Base-by-base conservation (phyloP, 306 rosid genomes). In the Chamaecrista fasciculata region DNA sequence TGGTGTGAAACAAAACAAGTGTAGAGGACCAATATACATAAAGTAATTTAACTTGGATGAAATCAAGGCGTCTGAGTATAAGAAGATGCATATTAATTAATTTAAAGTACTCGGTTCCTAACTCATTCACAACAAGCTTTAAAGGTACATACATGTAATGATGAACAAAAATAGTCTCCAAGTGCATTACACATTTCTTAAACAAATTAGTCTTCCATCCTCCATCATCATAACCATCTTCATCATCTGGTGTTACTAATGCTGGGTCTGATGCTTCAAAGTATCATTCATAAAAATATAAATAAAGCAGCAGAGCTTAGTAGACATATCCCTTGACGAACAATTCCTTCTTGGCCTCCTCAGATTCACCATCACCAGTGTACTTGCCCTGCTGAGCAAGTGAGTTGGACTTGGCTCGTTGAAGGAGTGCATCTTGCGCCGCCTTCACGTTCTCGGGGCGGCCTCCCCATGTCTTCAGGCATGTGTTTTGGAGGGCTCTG, bases 341-440 rank as follows among this genome's bases (percentile, higher is more conserved):
- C 96, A 90, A 29, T 24, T 66, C 97, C 65, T 90, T 76, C 63
- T 79, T 88, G 64, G 98, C 98, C 70, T 85, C 98, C 2, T 85
- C 97, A 4, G 97, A 86, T 75, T 93, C 98, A 77, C 97, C 98
- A 9, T 88, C 98, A 8, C 89, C 96, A 0, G 88, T 86, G 91
- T 93, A 93, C 82, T 93, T 93, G 31, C 98, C 98, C 4, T 79
- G 94, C 83, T 93, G 98, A 26, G 98, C 98, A 9, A 93, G 89
- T 0, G 97, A 90, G 91, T 93, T 93, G 68, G 97, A 79, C 66
- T 85, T 93, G 78, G 97, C 97, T 25, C 98, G 96, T 83, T 62
- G 49, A 23, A 88, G 84, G 5, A 93, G 82, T 5, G 84, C 23
- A 31, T 88, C 94, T 75, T 93, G 98, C n/a, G 98, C 98, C 0